Conservation (phyloP, 225 moss, liverwort and hornwort genomes). For the Bryum argenteum region DNA sequence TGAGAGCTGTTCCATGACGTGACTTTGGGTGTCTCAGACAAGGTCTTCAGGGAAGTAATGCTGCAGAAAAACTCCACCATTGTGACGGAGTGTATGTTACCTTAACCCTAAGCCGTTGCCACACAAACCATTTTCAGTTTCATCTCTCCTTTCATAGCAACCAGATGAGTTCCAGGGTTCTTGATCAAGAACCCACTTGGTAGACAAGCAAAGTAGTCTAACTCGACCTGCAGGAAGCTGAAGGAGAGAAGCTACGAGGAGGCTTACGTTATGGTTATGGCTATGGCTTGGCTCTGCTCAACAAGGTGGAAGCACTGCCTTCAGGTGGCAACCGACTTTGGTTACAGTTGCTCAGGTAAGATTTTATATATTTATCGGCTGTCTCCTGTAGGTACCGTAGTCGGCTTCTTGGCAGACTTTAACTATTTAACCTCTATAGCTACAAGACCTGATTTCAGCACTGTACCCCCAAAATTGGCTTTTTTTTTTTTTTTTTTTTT, state of each 20-base stretch:
- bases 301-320: background rate
- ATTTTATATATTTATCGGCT: background rate
- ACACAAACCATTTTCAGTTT: too few species aligned
- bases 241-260: background rate
- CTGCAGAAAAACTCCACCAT: slow-evolving; percentile 1
- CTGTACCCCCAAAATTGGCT: too few species aligned
- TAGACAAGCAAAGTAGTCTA: background rate
- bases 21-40: background rate
- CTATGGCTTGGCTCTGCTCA: background rate
- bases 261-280: background rate
- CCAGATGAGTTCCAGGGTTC: too few species aligned
- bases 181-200: too few species aligned
- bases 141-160: too few species aligned
- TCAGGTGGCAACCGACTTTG: slow-evolving; percentile 45
- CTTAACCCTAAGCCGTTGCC: background rate
- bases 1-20: background rate
- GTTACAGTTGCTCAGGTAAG: slow-evolving; percentile 20
- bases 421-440: too few species aligned
- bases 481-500: too few species aligned
- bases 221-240: too few species aligned
- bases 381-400: too few species aligned
- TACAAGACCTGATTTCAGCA: too few species aligned
- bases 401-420: too few species aligned
- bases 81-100: background rate
- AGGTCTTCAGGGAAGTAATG: background rate